Conservation (phyloP, 78 protist species). For the Pelomyxa schiedti region DNA sequence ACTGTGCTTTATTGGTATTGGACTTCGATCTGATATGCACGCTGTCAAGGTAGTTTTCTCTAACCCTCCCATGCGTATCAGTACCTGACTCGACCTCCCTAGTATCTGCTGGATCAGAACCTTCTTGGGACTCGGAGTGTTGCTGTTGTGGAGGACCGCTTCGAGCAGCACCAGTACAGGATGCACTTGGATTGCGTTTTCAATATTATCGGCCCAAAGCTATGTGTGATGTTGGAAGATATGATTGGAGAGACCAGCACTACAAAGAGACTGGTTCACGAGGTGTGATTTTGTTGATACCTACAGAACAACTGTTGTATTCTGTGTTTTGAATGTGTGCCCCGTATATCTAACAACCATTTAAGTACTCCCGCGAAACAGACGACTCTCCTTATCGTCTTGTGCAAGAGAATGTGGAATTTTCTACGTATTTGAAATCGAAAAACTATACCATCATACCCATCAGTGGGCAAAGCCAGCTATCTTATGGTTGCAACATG, state of each 20-base stretch:
- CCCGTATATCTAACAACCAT: too few species aligned
- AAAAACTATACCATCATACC: constrained; percentile 39
- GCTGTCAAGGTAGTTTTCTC: too few species aligned
- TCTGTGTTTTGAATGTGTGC: too few species aligned
- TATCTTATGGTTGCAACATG: constrained; percentile 37
- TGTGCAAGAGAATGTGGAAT: constrained; percentile 11
- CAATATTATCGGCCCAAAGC: constrained; percentile 9
- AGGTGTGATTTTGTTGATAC: too few species aligned
- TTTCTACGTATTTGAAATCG: constrained; percentile 14
- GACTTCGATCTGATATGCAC: constrained; percentile 31
- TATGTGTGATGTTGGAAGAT: constrained; percentile 13
- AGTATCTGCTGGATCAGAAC: constrained; percentile 38
- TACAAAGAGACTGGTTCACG: constrained; percentile 31
- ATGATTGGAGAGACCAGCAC: constrained; percentile 14
- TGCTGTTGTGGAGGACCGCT: constrained; percentile 49
- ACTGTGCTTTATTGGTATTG: constrained; percentile 49
- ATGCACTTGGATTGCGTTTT: constrained; percentile 64
- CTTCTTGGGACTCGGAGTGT: constrained; percentile 42
- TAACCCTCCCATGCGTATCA: too few species aligned
- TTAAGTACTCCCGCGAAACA: constrained; percentile 31
- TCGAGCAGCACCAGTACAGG: constrained; percentile 45
- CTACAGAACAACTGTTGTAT: too few species aligned
- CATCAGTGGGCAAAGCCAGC: constrained; percentile 30
- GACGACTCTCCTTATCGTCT: constrained; percentile 2
- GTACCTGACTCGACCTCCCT: too few species aligned